These are phyloP conservation scores for Tetradesmus obliquus DNA, from an alignment of 139 green algal genomes.

Conservation along the genomic window DNA sequence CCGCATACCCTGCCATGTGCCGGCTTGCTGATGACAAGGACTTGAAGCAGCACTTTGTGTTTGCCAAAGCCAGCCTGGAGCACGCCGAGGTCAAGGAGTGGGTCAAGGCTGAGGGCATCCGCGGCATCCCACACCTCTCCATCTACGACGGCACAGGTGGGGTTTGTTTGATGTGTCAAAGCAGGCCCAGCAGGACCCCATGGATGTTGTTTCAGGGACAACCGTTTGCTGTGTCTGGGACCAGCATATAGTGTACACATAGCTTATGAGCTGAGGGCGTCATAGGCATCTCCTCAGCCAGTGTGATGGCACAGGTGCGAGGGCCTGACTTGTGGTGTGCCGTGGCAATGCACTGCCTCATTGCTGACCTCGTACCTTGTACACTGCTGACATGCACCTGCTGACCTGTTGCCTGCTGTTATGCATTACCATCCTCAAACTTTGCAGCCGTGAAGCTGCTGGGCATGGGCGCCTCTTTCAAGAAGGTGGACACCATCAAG, in stretches of 20 bases:
- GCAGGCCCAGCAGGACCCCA: too few relatives aligned
- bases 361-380: not conserved
- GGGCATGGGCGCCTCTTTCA: conserved; percentile 42
- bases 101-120: conserved; percentile 35
- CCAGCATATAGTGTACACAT: not conserved
- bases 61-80: conserved; percentile 39
- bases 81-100: conserved; percentile 24
- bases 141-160: not conserved
- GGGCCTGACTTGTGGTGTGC: too few relatives aligned
- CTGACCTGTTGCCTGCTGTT: not conserved
- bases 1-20: not conserved
- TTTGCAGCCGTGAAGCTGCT: not conserved
- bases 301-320: too few relatives aligned
- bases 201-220: too few relatives aligned
- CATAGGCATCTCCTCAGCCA: too few relatives aligned
- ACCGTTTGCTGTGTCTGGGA: not conserved
- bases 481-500: conserved; percentile 31
- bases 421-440: not conserved
- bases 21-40: not conserved
- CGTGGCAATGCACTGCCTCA: too few relatives aligned
- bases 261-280: not conserved
- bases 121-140: conserved; percentile 35
- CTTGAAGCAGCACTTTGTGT: conserved; percentile 28
- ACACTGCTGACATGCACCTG: not conserved
- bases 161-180: not conserved